Base-by-base conservation (phyloP, 225 moss, liverwort and hornwort species). In the Physcomitrellopsis africana region DNA sequence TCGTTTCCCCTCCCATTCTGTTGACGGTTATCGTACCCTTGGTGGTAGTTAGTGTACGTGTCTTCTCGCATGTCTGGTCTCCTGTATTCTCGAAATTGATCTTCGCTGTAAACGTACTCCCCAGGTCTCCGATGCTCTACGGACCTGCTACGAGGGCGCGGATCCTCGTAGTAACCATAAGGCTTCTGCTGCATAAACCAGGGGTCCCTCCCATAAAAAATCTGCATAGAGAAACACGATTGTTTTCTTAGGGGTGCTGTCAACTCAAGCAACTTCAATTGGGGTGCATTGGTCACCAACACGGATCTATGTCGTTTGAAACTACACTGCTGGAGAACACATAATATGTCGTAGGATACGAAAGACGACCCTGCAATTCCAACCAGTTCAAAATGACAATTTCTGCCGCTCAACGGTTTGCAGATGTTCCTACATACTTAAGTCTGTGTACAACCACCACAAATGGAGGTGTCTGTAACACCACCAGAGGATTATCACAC, bases 11-110 rank as follows among this genome's bases (percentile, higher is more conserved):
- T 67, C 7, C 48, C 67, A 67, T 67, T 24, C 26, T 10, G 1
- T 26, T 48, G 67, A 18, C 67, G 67, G 43, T 19, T 67, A 43
- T 67, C 67, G 47, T 45, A 48, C 7, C 49, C 18, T 11, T 82
- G 69, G 12, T 76, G 67, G 17, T 74, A 63, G 51, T 76, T 80
- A n/a, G 80, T 82, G 77, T 65, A 80, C 13, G 79, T 63, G 20
- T 86, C 86, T 51, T 86, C 82, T 62, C 74, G 86, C 79, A 86
- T 76, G 61, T 80, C 82, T 27, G 86, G 70, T 20, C 82, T 66
- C 46, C 65, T 60, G 20, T 82, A 86, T 63, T 84, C 84, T 10
- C 81, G 77, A 59, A 44, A 74, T 56, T 73, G 81, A 43, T 76
- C 85, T 3, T 73, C 60, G 56, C 79, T 77, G 26, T 79, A 76